Base-by-base conservation (phyloP, 2,329 filamentous ascomycete genomes). In the Hortaea sp. region DNA sequence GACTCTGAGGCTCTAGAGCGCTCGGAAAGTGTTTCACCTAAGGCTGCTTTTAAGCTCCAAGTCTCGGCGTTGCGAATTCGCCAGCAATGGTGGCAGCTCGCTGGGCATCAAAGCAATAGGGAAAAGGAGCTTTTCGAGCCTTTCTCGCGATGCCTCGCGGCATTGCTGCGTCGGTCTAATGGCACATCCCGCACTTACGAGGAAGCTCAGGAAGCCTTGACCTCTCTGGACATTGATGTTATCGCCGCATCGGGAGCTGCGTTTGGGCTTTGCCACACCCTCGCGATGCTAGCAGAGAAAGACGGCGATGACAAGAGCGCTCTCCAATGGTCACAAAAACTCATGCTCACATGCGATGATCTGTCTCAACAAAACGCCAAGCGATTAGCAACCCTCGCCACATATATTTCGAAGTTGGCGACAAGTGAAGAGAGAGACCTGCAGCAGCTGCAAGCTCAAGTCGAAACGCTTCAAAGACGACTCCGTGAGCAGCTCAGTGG, bases 91-190 rank as follows among this genome's bases (percentile, higher is more conserved):
- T 88, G 84, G 83, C 69, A 65, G 38, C 57, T 86, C 47, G 75
- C 75, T 5, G 70, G 73, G 1, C 81, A 85, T 55, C 62, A 74
- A 48, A 76, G 75, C 1, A 74, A 83, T 47, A 60, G 75, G 4
- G 75, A 80, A 32, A 80, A 79, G 47, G 83, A 88, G 10, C 63
- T 88, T 5, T 57, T 82, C n/a, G 70, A 77, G 1, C 82, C 84
- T 0, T 75, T 86, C 42, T 72, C 75, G 0, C 77, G 76, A 43
- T 88, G 79, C 52, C 55, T 85, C 12, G 68, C 72, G 7, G 75
- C 83, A 1, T 84, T 81, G 53, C 66, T 56, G 7, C 50, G 58
- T 9, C 46, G 57, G 40, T 38, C 35, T 10, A 10, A 10, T 42
- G 4, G 5, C 11, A 10, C 13, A 40, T 11, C 28, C 5, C 5